Conservation (phyloP, 2,329 filamentous ascomycete genomes). For the Xylaria sp. region DNA sequence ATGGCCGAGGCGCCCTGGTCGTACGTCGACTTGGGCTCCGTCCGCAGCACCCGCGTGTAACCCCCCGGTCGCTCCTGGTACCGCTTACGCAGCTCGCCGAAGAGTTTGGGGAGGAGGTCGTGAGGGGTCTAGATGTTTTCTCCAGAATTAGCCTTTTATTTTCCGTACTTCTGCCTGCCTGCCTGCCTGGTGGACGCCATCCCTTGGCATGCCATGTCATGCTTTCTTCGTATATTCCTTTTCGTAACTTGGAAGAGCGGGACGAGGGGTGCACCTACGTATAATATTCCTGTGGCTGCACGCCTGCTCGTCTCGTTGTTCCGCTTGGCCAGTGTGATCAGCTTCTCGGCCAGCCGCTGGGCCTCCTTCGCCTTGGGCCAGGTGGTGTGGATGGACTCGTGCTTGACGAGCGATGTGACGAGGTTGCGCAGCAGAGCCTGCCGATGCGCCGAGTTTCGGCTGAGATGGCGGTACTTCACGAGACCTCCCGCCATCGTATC, state of each 20-base stretch:
- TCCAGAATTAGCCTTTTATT: not conserved
- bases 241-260: not conserved
- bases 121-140: slow-evolving; percentile 69
- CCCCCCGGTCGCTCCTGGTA: slow-evolving; percentile 85
- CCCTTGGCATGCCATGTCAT: not conserved
- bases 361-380: slow-evolving; percentile 98
- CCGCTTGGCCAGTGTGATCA: slow-evolving; percentile 93
- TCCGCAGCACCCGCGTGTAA: slow-evolving; percentile 93
- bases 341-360: slow-evolving; percentile 90
- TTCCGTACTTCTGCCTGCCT: not conserved
- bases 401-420: slow-evolving; percentile 91
- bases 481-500: slow-evolving; percentile 81
- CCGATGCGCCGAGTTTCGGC: slow-evolving; percentile 86
- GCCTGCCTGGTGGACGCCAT: slow-evolving; percentile 38
- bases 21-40: slow-evolving; percentile 83
- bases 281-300: slow-evolving; percentile 84
- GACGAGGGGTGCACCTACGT: slow-evolving; percentile 66
- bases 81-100: slow-evolving; percentile 81
- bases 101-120: slow-evolving; percentile 83
- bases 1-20: slow-evolving; percentile 93
- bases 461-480: slow-evolving; percentile 89
- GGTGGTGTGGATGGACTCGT: slow-evolving; percentile 94
- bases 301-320: slow-evolving; percentile 84
- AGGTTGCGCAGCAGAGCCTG: slow-evolving; percentile 94
- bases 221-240: not conserved